These are phyloP conservation scores for Biscogniauxia mediterranea DNA, from an alignment of 2,329 filamentous ascomycete species.

Conservation along the genomic window DNA sequence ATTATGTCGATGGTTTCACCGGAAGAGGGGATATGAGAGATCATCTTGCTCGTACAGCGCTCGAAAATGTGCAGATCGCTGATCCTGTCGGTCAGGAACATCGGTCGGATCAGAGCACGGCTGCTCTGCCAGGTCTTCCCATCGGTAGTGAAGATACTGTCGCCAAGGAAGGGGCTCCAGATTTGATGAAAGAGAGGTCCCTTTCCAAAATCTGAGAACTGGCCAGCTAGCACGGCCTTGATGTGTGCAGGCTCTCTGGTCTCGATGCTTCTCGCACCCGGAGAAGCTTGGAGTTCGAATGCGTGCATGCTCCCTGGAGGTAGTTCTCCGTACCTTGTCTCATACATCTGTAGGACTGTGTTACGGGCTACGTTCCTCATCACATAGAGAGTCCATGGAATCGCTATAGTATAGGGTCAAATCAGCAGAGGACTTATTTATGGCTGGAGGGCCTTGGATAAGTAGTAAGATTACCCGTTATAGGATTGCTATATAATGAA, in stretches of 20 bases:
- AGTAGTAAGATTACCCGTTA: constrained; percentile 9
- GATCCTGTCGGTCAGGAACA: constrained; percentile 42
- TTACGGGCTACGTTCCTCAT: constrained; percentile 9
- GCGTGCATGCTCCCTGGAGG: constrained; percentile 7
- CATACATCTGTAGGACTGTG: constrained; percentile 8
- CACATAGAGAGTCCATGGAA: background rate
- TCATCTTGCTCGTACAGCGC: constrained; percentile 54
- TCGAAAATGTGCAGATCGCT: constrained; percentile 57
- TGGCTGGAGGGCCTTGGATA: background rate
- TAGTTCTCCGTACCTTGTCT: background rate
- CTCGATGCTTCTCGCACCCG: constrained; percentile 12
- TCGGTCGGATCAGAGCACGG: constrained; percentile 43
- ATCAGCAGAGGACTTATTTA: background rate
- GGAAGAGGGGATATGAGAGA: constrained; percentile 52
- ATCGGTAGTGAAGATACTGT: constrained; percentile 54
- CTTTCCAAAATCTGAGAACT: constrained; percentile 54
- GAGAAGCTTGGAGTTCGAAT: constrained; percentile 12
- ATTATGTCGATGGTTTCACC: constrained; percentile 59
- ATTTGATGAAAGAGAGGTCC: constrained; percentile 37
- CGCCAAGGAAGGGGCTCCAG: constrained; percentile 47
- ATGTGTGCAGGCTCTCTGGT: constrained; percentile 54
- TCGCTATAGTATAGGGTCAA: constrained; percentile 2
- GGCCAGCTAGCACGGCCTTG: constrained; percentile 52
- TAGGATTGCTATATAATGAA: constrained; percentile 6
- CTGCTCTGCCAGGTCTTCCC: constrained; percentile 50